Conservation (phyloP, 495 filamentous ascomycete species). For the Tuber calosporum region DNA sequence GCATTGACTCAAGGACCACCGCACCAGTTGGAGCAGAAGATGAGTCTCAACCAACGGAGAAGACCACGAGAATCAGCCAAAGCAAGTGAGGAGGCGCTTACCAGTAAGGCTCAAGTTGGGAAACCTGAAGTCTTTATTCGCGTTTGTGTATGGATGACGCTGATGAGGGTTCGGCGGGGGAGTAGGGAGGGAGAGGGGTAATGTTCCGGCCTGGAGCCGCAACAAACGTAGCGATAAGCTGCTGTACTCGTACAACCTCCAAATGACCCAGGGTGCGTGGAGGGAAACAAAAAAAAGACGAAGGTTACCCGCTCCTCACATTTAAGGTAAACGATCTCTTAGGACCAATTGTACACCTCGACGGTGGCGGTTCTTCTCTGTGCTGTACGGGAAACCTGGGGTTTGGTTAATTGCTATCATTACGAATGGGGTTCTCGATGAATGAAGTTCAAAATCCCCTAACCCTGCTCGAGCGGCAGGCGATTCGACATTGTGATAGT, state of each 20-base stretch:
- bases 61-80: neutral
- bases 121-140: neutral
- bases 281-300: neutral
- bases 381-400: neutral
- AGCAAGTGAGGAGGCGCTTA: neutral
- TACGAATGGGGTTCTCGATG: neutral
- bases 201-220: slow-evolving; percentile 6
- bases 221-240: neutral
- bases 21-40: neutral
- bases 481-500: neutral
- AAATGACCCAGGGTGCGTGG: neutral
- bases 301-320: neutral
- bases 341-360: neutral
- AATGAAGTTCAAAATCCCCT: neutral
- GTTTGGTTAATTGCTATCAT: neutral
- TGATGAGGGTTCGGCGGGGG: slow-evolving; percentile 5
- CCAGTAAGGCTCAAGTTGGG: neutral
- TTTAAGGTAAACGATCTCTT: neutral
- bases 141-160: neutral
- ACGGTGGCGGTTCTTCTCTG: neutral
- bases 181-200: slow-evolving; percentile 9
- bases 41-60: neutral
- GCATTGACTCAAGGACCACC: neutral
- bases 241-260: neutral
- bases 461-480: neutral